Evolutionary conservation across 2,329 filamentous ascomycete genomes (phyloP), one percentile per base, ranked within the genome.

Genomic region (Aspergillus sp.): DNA sequence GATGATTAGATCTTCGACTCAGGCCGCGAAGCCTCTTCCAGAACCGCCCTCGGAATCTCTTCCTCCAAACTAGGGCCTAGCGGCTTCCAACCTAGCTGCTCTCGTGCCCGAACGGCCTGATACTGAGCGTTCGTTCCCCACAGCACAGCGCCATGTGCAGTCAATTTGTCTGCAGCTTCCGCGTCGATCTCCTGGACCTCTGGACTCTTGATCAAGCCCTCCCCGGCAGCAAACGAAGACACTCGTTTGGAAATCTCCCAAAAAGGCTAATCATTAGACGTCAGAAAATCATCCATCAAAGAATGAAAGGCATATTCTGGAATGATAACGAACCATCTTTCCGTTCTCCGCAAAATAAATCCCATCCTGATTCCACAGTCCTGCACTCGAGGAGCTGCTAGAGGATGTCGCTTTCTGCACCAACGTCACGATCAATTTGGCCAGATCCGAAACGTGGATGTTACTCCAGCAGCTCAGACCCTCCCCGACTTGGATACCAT

Each of bases 361-460:
- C 0, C 76, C 77, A 26, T 77, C 64, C 32, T 71, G 60, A 6
- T 75, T 72, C 78, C 77, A 80, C 1, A 74, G 45, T 2, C 65
- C 56, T 2, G 63, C 61, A n/a, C 66, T 57, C 7, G 60, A 62
- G 16, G 64, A 56, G 0, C 26, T 29, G 0, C 26, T 29, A 9
- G 63, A 63, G 0, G 42, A n/a, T 9, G 12, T 36, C 32, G 81
- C 80, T 3, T 82, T 80, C 47, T 81, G 78, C 7, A 82, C 78
- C 20, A 85, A 77, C 9, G 80, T 73, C 3, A 84, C 69, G 63
- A 83, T 86, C 0, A 89, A 65, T 2, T 77, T 67, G 14, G 80
- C 81, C 1, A 90, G 74, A 64, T 90, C 87, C 3, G 80, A 74
- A 0, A 87, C 75, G 66, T 89, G 84, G 0, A 90, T 80, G 55